These are phyloP conservation scores for Phytophthora palmivora DNA, from an alignment of 352 stramenopile genomes.

Conservation along the genomic window DNA sequence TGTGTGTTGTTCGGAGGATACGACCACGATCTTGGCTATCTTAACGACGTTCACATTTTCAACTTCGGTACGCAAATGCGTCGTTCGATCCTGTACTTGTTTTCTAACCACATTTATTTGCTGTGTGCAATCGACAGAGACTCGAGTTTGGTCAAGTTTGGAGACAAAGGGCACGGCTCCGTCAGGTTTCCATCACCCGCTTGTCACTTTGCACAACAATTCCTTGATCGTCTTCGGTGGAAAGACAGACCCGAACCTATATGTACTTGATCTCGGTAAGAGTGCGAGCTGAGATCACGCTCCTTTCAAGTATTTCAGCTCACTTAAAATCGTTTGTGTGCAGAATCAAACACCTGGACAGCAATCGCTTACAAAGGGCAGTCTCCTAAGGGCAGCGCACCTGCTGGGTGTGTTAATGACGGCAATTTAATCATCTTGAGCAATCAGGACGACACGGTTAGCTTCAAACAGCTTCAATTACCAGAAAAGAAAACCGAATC, in stretches of 20 bases:
- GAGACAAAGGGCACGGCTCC: constrained; percentile 90
- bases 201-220: constrained; percentile 93
- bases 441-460: constrained; percentile 93
- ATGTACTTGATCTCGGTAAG: constrained; percentile 91
- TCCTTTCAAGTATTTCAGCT: background rate
- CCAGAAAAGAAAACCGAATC: constrained; percentile 72
- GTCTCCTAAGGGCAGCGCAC: constrained; percentile 90
- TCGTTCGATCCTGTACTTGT: background rate
- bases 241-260: constrained; percentile 94
- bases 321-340: constrained; percentile 5
- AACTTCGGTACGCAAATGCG: constrained; percentile 86
- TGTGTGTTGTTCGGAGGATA: constrained; percentile 97
- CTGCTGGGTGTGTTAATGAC: constrained; percentile 92
- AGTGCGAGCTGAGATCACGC: background rate
- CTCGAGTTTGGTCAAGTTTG: constrained; percentile 90
- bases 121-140: constrained; percentile 48
- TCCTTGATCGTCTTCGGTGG: constrained; percentile 95
- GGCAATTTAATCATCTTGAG: constrained; percentile 93
- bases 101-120: background rate
- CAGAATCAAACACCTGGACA: constrained; percentile 76
- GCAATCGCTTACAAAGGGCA: constrained; percentile 65
- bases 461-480: constrained; percentile 93
- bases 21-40: constrained; percentile 93
- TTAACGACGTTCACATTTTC: constrained; percentile 97
- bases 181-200: constrained; percentile 94